Evolutionary conservation across 306 rosid species (phyloP).

Genomic region (Herpetospermum pedunculosum): DNA sequence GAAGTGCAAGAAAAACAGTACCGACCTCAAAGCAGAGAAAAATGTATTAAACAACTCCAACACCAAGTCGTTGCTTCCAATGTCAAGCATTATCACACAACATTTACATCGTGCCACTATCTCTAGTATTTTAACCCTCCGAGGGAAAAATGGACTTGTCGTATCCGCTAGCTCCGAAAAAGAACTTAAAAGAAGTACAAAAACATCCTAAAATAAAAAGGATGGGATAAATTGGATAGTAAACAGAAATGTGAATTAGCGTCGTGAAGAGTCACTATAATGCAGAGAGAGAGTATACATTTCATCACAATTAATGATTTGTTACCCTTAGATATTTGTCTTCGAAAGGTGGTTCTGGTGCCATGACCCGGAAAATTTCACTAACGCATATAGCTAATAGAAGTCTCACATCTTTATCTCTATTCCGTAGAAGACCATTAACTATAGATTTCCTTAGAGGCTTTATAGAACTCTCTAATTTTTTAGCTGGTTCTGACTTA

Average conservation of each 20-base stretch:
- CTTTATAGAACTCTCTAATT: constrained; percentile 30
- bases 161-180: constrained; percentile 71
- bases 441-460: constrained; percentile 37
- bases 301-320: neutral
- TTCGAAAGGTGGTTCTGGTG: constrained; percentile 76
- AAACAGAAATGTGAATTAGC: neutral
- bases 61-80: constrained; percentile 54
- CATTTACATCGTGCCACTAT: constrained; percentile 65
- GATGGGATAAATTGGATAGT: constrained; percentile 7
- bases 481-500: constrained; percentile 26
- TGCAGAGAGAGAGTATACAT: neutral
- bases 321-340: constrained; percentile 61
- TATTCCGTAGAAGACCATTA: constrained; percentile 43
- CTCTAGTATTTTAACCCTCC: constrained; percentile 75
- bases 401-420: constrained; percentile 74
- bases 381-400: constrained; percentile 56
- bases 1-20: constrained; percentile 11
- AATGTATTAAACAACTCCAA: constrained; percentile 58
- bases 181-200: constrained; percentile 47
- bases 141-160: constrained; percentile 44
- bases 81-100: constrained; percentile 76
- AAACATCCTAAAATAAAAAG: constrained; percentile 46
- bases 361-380: constrained; percentile 66
- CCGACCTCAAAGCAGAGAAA: constrained; percentile 73
- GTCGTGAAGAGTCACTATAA: neutral